These are phyloP conservation scores for Mrakia gelida DNA, from an alignment of 768 basidiomycete genomes.

Conservation along the genomic window DNA sequence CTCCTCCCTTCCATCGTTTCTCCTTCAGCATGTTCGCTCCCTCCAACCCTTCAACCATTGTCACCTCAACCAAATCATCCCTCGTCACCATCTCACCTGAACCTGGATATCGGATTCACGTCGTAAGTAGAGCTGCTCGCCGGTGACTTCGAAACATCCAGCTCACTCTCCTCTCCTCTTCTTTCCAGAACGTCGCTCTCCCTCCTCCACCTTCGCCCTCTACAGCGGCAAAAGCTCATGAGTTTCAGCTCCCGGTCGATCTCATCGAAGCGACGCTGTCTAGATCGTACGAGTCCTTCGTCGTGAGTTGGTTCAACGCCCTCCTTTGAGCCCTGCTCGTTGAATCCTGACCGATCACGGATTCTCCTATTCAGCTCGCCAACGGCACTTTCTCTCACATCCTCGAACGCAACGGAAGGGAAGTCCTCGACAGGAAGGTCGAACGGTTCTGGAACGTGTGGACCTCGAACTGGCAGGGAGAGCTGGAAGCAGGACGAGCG, in stretches of 20 bases:
- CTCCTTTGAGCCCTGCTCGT: background rate
- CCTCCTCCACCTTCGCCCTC: background rate
- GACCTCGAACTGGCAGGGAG: constrained; percentile 13
- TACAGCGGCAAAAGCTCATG: background rate
- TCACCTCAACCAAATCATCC: constrained; percentile 23
- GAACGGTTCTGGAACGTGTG: constrained; percentile 19
- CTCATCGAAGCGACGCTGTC: background rate
- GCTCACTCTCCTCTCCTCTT: background rate
- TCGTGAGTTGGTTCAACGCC: background rate
- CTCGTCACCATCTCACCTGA: constrained; percentile 24
- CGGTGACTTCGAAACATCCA: background rate
- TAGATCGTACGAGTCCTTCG: background rate
- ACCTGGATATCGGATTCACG: constrained; percentile 13
- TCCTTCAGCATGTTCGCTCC: constrained; percentile 18
- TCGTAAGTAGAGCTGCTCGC: background rate
- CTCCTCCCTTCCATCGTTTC: background rate
- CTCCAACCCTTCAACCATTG: background rate
- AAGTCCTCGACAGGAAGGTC: background rate
- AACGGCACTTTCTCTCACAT: constrained; percentile 2
- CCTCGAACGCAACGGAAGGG: background rate
- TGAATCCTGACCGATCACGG: background rate
- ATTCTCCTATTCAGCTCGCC: background rate
- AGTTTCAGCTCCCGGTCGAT: background rate
- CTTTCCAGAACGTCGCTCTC: constrained; percentile 18
- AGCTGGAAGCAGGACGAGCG: constrained; percentile 5